Percentiles rank a stretch among this genome's conserved stretches.
These are phyloP conservation scores for Trichosanthes cucumerina DNA, from an alignment of 306 rosid genomes.

Conservation along the genomic window DNA sequence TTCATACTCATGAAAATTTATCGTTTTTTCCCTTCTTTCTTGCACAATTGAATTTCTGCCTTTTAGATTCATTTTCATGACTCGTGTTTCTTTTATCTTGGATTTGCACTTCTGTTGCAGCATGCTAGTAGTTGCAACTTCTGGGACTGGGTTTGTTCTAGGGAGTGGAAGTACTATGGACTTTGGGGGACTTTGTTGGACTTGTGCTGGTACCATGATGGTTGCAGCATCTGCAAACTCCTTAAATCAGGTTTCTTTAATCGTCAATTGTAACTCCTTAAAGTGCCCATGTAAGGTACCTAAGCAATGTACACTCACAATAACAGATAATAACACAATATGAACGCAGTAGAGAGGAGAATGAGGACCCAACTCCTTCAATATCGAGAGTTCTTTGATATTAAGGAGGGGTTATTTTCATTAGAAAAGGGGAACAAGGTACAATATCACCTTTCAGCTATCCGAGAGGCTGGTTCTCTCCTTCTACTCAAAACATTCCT, in stretches of 20 bases:
- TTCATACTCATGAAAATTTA: neutral
- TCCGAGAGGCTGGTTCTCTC: too few species aligned
- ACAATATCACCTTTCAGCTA: too few species aligned
- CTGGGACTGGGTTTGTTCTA: slow-evolving; percentile 89
- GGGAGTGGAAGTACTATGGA: slow-evolving; percentile 68
- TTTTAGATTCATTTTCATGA: neutral
- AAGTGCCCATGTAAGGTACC: too few species aligned
- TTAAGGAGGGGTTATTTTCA: too few species aligned
- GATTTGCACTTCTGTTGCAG: slow-evolving; percentile 25
- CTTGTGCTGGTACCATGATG: slow-evolving; percentile 97
- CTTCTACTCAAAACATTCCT: too few species aligned
- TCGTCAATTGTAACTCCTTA: neutral
- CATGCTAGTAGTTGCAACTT: slow-evolving; percentile 89
- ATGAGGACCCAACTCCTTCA: too few species aligned
- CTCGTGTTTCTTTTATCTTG: neutral
- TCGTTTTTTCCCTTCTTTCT: neutral
- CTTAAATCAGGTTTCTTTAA: slow-evolving; percentile 67
- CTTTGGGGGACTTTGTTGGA: slow-evolving; percentile 54
- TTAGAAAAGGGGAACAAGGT: too few species aligned
- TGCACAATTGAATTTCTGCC: neutral
- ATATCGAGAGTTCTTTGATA: too few species aligned
- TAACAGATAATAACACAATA: too few species aligned
- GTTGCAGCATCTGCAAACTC: slow-evolving; percentile 93
- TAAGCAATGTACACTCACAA: too few species aligned
- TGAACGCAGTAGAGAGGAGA: too few species aligned